A percentile compares a stretch with the other conserved stretches of the same genome.
phyloP scores from a whole-genome alignment of 208 protist genomes.

The Blechomonas ayalai region DNA sequence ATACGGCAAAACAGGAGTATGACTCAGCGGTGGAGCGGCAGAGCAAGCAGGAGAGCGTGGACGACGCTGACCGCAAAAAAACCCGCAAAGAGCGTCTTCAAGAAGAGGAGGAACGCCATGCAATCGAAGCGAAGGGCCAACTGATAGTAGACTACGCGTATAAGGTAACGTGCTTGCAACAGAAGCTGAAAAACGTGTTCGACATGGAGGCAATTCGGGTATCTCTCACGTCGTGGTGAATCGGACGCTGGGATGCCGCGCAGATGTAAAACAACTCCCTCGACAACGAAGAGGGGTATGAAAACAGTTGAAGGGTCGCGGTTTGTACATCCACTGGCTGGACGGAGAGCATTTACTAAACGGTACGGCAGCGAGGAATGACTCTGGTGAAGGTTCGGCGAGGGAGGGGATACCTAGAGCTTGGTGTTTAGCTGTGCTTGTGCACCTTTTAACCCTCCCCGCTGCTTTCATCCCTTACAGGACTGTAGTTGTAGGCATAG shows the following conservation, averaged over 20 bases:
- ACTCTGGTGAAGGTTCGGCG: too few relatives aligned
- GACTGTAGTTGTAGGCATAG: too few relatives aligned
- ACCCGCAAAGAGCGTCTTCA: conserved; percentile 16
- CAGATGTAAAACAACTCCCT: conserved; percentile 4
- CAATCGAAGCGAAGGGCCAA: conserved; percentile 11
- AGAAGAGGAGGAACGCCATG: conserved; percentile 13
- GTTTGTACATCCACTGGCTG: too few relatives aligned
- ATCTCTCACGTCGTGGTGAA: conserved; percentile 8
- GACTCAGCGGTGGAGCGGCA: conserved; percentile 5
- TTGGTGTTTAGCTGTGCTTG: too few relatives aligned
- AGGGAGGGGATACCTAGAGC: too few relatives aligned
- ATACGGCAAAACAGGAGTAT: conserved; percentile 8
- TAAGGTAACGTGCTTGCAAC: conserved; percentile 17
- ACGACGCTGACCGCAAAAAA: conserved; percentile 7
- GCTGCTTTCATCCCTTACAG: too few relatives aligned
- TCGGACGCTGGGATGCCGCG: too few relatives aligned
- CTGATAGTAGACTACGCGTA: conserved; percentile 19
- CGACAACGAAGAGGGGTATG: too few relatives aligned
- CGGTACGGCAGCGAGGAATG: too few relatives aligned
- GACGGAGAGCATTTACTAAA: too few relatives aligned
- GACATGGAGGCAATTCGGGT: conserved; percentile 40
- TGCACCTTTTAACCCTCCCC: too few relatives aligned
- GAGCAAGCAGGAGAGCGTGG: conserved; percentile 11
- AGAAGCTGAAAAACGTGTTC: conserved; percentile 54
- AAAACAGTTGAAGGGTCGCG: too few relatives aligned